phyloP scores from a whole-genome alignment of 257 asterid species.

The Ilex aquifolium region DNA sequence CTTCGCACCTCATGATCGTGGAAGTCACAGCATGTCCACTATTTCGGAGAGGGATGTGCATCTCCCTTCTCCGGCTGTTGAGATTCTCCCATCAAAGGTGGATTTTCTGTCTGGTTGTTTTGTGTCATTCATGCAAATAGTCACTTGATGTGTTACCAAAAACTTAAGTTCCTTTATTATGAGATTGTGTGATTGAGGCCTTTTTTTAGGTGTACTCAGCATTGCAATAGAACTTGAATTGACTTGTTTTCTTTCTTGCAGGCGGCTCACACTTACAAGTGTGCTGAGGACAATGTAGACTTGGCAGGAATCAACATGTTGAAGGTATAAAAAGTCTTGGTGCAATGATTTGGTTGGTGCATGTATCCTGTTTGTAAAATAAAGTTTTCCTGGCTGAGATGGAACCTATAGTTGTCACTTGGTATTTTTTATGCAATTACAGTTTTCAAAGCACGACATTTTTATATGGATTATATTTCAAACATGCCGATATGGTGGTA shows the following conservation, averaged over 20 bases:
- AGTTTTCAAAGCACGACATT: too few relatives aligned
- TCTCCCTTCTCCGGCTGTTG: slow-evolving; percentile 35
- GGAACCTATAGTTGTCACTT: too few relatives aligned
- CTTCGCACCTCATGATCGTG: slow-evolving; percentile 23
- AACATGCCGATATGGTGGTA: too few relatives aligned
- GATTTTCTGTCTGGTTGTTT: neutral
- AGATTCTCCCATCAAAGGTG: slow-evolving; percentile 34
- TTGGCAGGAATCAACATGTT: slow-evolving; percentile 23
- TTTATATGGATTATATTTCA: too few relatives aligned
- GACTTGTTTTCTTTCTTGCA: slow-evolving; percentile 6
- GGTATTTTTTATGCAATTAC: too few relatives aligned
- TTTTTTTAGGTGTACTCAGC: neutral
- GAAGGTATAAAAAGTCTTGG: slow-evolving; percentile 15
- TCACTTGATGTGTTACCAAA: too few relatives aligned
- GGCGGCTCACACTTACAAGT: slow-evolving; percentile 27
- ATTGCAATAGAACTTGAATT: too few relatives aligned
- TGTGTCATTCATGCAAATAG: neutral
- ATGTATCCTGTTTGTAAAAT: too few relatives aligned
- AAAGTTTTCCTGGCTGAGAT: too few relatives aligned
- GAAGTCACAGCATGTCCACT: slow-evolving; percentile 17
- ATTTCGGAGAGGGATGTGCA: slow-evolving; percentile 24
- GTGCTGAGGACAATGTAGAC: slow-evolving; percentile 28
- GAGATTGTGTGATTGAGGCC: too few relatives aligned
- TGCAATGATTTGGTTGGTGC: too few relatives aligned
- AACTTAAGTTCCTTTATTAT: too few relatives aligned